These are phyloP conservation scores for Colletotrichum aenigma DNA, from an alignment of 2,329 filamentous ascomycete species.

Conservation along the genomic window DNA sequence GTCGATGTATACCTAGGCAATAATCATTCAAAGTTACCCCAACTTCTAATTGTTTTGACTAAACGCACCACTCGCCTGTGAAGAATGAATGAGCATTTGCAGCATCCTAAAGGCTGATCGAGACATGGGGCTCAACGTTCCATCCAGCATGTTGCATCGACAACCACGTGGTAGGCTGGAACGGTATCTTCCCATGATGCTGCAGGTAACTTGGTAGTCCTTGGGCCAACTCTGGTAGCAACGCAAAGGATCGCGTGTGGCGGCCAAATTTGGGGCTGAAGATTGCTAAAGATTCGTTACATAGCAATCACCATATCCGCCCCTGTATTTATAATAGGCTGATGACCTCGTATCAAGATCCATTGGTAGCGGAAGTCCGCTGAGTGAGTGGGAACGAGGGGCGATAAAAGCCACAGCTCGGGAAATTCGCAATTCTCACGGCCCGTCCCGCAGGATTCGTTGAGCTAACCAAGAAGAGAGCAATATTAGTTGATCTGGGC, in stretches of 20 bases:
- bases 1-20: rapidly evolving
- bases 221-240: not conserved
- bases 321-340: rapidly evolving
- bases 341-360: not conserved
- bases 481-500: not conserved
- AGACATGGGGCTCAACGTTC: rapidly evolving
- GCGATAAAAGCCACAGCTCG: not conserved
- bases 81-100: not conserved
- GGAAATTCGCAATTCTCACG: not conserved
- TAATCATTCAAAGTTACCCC: not conserved
- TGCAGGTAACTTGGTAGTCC: not conserved
- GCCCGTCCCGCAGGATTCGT: not conserved
- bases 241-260: not conserved
- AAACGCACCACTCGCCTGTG: rapidly evolving
- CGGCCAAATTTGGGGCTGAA: not conserved
- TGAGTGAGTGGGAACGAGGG: not conserved
- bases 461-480: not conserved
- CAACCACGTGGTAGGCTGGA: not conserved
- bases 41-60: not conserved
- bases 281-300: not conserved
- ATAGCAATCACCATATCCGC: rapidly evolving
- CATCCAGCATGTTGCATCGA: not conserved
- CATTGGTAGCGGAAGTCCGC: not conserved
- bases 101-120: rapidly evolving
- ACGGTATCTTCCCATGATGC: not conserved